Evolutionary conservation across 2,329 filamentous ascomycete species (phyloP), one percentile per base, ranked within the genome.

Genomic region (Aschersonia sp.): DNA sequence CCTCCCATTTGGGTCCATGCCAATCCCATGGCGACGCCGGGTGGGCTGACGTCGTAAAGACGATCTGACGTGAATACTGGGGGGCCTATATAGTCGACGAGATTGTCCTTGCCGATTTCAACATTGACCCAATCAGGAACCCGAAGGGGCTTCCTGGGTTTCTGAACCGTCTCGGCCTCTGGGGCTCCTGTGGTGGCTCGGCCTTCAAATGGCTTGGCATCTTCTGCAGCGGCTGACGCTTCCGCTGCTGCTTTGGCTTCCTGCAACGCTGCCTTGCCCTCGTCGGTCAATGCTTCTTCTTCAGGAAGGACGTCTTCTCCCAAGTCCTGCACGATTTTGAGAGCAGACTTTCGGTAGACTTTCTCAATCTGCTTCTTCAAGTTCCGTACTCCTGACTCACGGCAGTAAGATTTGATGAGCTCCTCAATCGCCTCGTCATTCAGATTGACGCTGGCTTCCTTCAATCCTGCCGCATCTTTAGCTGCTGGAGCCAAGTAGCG

Each of bases 321-420:
- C 11, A 97, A 74, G 52, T 97, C 89, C 62, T 90, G 84, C 10
- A 98, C 90, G 55, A 98, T 98, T 68, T 95, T 97, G 52, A 98
- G 73, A 0, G 92, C 94, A 11, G 90, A 88, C 67, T 98, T 98
- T 49, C 92, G 82, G 67, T 95, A 98, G 4, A 98, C 87, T 71
- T 98, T 98, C 65, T 98, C 92, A 52, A 98, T 98, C 64, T 97
- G 90, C 72, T 98, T 97, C 77, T 98, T 98, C 51, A 98, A 70
- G 61, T 98, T 98, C 54, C 92, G 83, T 7, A 98, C 94, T 57
- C 92, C 92, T 42, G 88, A 95, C 67, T 98, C 92, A 42, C 92
- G 85, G 68, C 89, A 95, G 70, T 98, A 98, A 30, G 87, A 94
- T 69, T 97, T 97, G 71, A 98, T 98, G 43, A 98, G 75, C 66